Conservation (phyloP, 2,329 filamentous ascomycete genomes). For the Sporothrix pseudoabietina region DNA sequence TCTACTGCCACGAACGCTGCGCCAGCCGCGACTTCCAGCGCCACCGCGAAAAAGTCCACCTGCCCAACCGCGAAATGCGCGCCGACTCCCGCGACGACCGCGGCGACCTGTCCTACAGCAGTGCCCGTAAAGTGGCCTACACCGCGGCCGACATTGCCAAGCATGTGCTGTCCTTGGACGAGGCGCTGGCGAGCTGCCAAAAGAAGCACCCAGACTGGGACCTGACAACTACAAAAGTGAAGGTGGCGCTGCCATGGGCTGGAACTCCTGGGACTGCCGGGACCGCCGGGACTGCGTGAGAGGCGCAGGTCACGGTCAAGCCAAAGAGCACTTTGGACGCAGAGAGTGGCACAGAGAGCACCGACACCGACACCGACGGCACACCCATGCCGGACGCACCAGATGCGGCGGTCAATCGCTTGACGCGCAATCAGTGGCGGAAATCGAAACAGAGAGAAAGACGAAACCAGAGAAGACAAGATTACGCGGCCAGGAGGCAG, state of each 20-base stretch:
- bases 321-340: too few relatives aligned
- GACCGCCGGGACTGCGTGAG: not conserved
- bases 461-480: too few relatives aligned
- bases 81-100: slow-evolving; percentile 33
- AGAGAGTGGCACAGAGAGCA: not conserved
- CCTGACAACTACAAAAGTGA: slow-evolving; percentile 29
- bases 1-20: slow-evolving; percentile 42
- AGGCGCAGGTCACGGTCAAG: not conserved
- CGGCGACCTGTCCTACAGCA: slow-evolving; percentile 31
- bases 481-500: too few relatives aligned
- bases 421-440: too few relatives aligned
- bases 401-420: too few relatives aligned
- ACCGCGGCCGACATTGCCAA: slow-evolving; percentile 34
- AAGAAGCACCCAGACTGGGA: slow-evolving; percentile 36
- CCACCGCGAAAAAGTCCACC: slow-evolving; percentile 42
- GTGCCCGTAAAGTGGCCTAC: slow-evolving; percentile 25
- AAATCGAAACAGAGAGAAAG: too few relatives aligned
- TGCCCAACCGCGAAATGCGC: slow-evolving; percentile 37
- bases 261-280: not conserved
- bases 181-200: slow-evolving; percentile 33
- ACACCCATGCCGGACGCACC: too few relatives aligned
- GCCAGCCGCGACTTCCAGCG: slow-evolving; percentile 40
- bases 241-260: slow-evolving; percentile 26
- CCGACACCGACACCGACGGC: too few relatives aligned
- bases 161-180: slow-evolving; percentile 33